Evolutionary conservation across 345 rosid species (phyloP).

Genomic region (Hibiscus syriacus): DNA sequence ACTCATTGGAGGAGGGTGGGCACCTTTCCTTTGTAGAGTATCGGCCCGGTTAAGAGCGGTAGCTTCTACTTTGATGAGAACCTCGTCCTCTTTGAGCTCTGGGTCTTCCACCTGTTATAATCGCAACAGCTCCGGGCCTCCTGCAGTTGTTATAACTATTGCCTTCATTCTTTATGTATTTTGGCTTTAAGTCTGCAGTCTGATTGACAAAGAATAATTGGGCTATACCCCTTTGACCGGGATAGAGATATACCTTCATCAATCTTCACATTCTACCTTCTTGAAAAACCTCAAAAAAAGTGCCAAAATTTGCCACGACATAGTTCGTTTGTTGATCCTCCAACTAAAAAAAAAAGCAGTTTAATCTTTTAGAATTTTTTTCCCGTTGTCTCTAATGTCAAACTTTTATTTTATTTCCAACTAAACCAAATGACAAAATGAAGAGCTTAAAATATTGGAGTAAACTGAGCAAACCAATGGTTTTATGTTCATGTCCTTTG

Average conservation of each 20-base stretch:
- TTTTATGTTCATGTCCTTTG: not conserved
- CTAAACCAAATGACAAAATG: no score
- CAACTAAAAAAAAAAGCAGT: no score
- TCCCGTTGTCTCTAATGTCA: no score
- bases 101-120: conserved; percentile 70
- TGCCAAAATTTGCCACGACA: not conserved
- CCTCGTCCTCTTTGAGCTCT: conserved; percentile 54
- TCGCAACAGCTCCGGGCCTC: conserved; percentile 68
- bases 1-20: conserved; percentile 42
- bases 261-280: no score
- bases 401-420: no score
- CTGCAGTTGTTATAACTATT: conserved; percentile 58
- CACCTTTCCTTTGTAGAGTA: conserved; percentile 63
- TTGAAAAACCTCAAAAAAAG: no score
- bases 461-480: not conserved
- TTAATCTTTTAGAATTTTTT: no score
- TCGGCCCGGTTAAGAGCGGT: conserved; percentile 78
- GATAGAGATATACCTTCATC: no score
- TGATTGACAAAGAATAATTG: not conserved
- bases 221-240: no score
- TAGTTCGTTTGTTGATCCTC: no score
- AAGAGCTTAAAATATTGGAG: not conserved
- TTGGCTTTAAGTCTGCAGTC: not conserved
- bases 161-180: conserved; percentile 49
- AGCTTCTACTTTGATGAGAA: conserved; percentile 62